Conservation (phyloP, 495 filamentous ascomycete genomes). For the Tuber melanosporum region DNA sequence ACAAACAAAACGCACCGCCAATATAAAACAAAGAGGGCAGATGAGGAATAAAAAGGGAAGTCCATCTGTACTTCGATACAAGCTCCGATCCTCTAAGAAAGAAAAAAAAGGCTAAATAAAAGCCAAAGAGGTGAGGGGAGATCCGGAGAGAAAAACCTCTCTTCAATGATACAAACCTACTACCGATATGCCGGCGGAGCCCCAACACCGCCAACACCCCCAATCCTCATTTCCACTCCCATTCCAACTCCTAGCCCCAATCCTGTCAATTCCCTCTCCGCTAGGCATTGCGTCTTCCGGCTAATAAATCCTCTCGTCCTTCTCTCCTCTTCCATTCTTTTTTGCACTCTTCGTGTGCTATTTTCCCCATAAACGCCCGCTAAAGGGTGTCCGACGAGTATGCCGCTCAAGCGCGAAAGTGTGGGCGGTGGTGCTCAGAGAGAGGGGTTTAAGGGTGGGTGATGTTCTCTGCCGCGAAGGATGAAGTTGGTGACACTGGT, state of each 20-base stretch:
- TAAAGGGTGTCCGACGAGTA: slow-evolving; percentile 58
- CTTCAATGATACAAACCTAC: background rate
- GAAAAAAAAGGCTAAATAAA: background rate
- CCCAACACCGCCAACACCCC: background rate
- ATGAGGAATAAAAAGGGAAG: background rate
- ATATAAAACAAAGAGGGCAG: background rate
- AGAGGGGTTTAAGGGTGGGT: slow-evolving; percentile 35
- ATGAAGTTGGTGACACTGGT: slow-evolving; percentile 29
- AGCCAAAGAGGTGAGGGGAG: background rate
- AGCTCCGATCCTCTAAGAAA: too few species aligned
- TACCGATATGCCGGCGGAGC: slow-evolving; percentile 41
- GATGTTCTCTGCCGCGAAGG: slow-evolving; percentile 28
- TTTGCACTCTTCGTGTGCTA: slow-evolving; percentile 84
- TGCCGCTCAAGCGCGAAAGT: slow-evolving; percentile 28
- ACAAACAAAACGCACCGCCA: background rate
- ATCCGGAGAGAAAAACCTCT: background rate
- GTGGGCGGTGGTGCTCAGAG: slow-evolving; percentile 18
- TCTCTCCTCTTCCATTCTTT: slow-evolving; percentile 70
- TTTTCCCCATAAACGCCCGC: slow-evolving; percentile 81
- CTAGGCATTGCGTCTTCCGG: slow-evolving; percentile 41
- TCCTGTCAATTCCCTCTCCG: slow-evolving; percentile 45
- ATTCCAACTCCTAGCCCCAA: slow-evolving; percentile 41
- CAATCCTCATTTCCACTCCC: background rate
- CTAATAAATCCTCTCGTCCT: slow-evolving; percentile 47
- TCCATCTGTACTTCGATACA: too few species aligned